Evolutionary conservation across 164 flowering plant species (phyloP).

Genomic region (Litsea cubeba): DNA sequence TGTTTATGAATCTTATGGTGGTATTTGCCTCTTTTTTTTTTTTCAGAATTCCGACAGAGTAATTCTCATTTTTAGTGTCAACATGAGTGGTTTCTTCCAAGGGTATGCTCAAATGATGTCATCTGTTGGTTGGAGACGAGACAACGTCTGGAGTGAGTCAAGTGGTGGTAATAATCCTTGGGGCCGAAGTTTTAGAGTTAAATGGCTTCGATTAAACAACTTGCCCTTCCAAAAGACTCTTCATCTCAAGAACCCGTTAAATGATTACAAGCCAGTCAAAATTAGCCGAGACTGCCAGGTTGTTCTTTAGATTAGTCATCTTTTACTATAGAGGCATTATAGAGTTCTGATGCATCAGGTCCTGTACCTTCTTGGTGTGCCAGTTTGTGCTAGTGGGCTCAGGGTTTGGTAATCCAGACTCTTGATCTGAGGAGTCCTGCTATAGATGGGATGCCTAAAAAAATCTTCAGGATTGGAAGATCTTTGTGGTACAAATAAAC

Average conservation of each 20-base stretch:
- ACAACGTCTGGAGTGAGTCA: slow-evolving; percentile 74
- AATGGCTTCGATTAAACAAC: slow-evolving; percentile 69
- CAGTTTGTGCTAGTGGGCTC: neutral
- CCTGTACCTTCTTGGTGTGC: neutral
- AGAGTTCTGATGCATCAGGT: neutral
- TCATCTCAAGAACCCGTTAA: slow-evolving; percentile 86
- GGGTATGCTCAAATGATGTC: slow-evolving; percentile 97
- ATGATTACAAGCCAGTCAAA: slow-evolving; percentile 90
- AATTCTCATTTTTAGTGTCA: slow-evolving; percentile 89
- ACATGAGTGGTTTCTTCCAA: slow-evolving; percentile 97
- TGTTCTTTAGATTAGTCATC: slow-evolving; percentile 2
- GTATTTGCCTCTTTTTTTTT: slow-evolving; percentile 29
- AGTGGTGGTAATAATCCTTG: slow-evolving; percentile 65
- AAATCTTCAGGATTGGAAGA: neutral
- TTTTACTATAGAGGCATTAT: neutral
- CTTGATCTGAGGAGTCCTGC: neutral
- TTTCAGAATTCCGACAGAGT: slow-evolving; percentile 81
- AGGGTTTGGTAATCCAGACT: neutral
- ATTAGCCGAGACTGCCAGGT: slow-evolving; percentile 97
- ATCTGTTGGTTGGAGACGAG: slow-evolving; percentile 85
- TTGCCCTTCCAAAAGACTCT: slow-evolving; percentile 83
- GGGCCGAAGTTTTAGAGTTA: slow-evolving; percentile 87
- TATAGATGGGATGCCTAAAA: neutral
- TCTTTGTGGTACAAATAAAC: neutral
- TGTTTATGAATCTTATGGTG: slow-evolving; percentile 19